These are phyloP conservation scores for Russula earlei DNA, from an alignment of 768 basidiomycete genomes.

Conservation along the genomic window DNA sequence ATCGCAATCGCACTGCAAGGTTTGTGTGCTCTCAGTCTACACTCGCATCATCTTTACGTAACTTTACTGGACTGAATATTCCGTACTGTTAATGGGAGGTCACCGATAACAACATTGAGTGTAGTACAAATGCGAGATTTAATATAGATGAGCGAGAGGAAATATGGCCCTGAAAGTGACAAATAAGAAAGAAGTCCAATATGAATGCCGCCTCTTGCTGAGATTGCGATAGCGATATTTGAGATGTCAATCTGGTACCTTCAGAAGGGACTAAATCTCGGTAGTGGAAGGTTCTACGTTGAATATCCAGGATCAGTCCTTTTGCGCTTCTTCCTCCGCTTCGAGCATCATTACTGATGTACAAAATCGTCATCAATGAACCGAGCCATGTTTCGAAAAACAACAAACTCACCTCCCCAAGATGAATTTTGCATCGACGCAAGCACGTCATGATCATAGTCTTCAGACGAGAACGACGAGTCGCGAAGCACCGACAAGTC, in stretches of 20 bases:
- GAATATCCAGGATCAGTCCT: not conserved
- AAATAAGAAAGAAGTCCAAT: no score
- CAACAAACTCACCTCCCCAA: conserved; percentile 50
- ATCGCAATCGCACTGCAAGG: no score
- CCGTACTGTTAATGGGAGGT: not conserved
- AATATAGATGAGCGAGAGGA: conserved; percentile 1
- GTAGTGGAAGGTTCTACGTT: not conserved
- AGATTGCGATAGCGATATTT: not conserved
- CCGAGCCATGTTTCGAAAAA: not conserved
- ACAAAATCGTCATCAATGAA: not conserved
- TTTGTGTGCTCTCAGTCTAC: no score
- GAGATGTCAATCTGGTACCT: not conserved
- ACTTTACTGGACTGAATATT: conserved; percentile 14
- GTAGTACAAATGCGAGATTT: conserved; percentile 13
- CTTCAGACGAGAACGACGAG: conserved; percentile 23
- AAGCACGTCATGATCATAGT: conserved; percentile 35
- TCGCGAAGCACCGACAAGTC: conserved; percentile 24
- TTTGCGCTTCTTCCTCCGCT: conserved; percentile 34
- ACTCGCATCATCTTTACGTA: no score
- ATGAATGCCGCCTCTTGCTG: not conserved
- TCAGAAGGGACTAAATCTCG: not conserved
- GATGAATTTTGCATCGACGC: conserved; percentile 56
- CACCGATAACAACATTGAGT: conserved; percentile 11
- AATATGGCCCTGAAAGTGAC: no score
- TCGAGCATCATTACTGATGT: conserved; percentile 36